Evolutionary conservation across 2,329 filamentous ascomycete genomes (phyloP), one percentile per base, ranked within the genome.

Genomic region (Ceratocystis cubensis): DNA sequence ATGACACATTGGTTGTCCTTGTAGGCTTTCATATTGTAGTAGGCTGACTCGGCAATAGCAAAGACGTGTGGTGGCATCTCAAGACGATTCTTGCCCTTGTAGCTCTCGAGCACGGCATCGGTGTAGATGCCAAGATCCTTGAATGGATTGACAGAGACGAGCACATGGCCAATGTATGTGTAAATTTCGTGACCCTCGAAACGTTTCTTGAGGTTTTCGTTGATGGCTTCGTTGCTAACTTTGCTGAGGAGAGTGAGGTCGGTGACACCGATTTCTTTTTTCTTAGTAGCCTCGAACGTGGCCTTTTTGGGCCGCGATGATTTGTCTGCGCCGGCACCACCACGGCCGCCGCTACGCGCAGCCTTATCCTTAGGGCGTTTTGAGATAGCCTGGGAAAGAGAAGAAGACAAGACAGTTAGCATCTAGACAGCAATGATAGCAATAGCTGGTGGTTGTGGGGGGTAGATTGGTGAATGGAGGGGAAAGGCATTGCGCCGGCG

Each of bases 11-110:
- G 94, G 79, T 97, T 97, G 72, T 97, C 94, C 73, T 91, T 91
- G 81, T 99, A 99, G 61, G 92, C 93, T 76, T 97, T 97, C 94
- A 99, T 97, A 80, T 99, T 97, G 80, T 97, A 97, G 80, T 99
- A 99, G 66, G 92, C 78, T 6, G 93, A 88, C 78, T 99, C 94
- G 74, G 94, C 94, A 73, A 99, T 94, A 69, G 91, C 93, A 75
- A 96, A 99, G 71, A 99, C 94, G 77, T 99, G 94, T 7, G 94
- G 94, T 33, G 91, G 89, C 79, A 91, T 86, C 79, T 99, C 94
- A 70, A 99, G 83, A 70, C 94, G 86, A 79, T 99, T 99, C 82
- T 97, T 96, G 71, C 93, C 93, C 78, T 87, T 88, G 80, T 99
- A 99, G 73, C 89, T 93, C 62, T 96, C 87, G 73, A 99, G 84